Conservation (phyloP, 208 protist genomes). For the Acanthamoeba sp. region DNA sequence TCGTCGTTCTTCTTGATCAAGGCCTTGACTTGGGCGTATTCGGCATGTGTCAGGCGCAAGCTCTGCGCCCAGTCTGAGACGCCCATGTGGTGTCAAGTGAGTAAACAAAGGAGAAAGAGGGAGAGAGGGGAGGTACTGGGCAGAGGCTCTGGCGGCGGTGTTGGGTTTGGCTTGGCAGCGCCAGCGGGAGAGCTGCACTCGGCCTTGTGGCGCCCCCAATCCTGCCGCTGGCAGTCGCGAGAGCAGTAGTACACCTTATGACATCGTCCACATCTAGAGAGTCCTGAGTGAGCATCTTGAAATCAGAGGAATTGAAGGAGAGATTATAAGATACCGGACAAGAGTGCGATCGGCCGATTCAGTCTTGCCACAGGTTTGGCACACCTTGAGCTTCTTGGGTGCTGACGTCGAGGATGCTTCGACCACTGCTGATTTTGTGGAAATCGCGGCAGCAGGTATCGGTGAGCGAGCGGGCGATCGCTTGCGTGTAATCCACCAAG, state of each 20-base stretch:
- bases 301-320: background rate
- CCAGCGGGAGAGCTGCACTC: background rate
- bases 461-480: background rate
- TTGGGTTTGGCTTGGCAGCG: background rate
- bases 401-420: background rate
- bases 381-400: background rate
- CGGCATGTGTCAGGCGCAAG: background rate
- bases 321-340: background rate
- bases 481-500: background rate
- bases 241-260: slow-evolving; percentile 35
- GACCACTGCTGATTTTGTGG: too few relatives aligned
- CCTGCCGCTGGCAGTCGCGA: slow-evolving; percentile 15
- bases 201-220: slow-evolving; percentile 4
- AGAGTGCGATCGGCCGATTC: background rate
- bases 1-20: slow-evolving; percentile 27
- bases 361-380: background rate
- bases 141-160: background rate
- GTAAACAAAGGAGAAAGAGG: background rate
- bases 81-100: background rate
- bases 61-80: background rate
- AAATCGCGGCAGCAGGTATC: background rate
- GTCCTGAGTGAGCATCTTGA: background rate
- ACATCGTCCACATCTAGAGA: background rate
- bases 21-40: background rate
- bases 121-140: background rate